Evolutionary conservation across 2,329 filamentous ascomycete genomes (phyloP).

Genomic region (Cytospora schulzeri): DNA sequence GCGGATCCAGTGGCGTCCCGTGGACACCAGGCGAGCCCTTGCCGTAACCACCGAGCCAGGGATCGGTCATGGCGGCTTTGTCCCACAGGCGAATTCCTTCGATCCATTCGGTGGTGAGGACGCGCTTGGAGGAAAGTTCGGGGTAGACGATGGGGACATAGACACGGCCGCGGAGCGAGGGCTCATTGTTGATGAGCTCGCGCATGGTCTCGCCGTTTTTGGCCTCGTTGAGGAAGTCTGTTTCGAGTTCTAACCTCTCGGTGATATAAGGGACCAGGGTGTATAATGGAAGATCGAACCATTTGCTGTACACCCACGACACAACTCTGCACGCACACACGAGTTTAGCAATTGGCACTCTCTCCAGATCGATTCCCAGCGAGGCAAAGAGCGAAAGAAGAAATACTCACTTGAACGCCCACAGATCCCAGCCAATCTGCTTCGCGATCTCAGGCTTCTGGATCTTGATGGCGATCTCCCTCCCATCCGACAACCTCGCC

Average conservation of each 20-base stretch:
- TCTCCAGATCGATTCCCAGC: conserved; percentile 25
- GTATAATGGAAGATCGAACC: conserved; percentile 93
- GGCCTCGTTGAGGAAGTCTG: conserved; percentile 91
- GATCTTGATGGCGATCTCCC: conserved; percentile 93
- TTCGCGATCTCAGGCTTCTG: conserved; percentile 92
- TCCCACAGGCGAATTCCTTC: conserved; percentile 94
- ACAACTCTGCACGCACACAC: conserved; percentile 60
- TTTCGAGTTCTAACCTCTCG: conserved; percentile 89
- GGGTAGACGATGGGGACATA: conserved; percentile 86
- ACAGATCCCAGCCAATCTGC: conserved; percentile 92
- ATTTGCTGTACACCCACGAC: conserved; percentile 77
- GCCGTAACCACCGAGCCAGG: conserved; percentile 78
- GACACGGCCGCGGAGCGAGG: conserved; percentile 74
- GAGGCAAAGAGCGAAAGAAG: background rate
- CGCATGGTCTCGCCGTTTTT: conserved; percentile 86
- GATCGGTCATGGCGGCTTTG: conserved; percentile 74
- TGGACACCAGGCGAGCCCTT: conserved; percentile 77
- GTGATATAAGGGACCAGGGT: conserved; percentile 89
- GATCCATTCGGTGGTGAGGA: conserved; percentile 97
- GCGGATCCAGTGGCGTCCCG: conserved; percentile 60
- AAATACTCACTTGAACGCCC: conserved; percentile 79
- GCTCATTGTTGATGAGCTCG: conserved; percentile 72
- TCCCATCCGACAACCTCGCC: conserved; percentile 81
- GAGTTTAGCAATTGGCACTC: background rate
- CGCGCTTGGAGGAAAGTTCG: conserved; percentile 77